Evolutionary conservation across 306 rosid genomes (phyloP).

Genomic region (Vigna nakashimae): DNA sequence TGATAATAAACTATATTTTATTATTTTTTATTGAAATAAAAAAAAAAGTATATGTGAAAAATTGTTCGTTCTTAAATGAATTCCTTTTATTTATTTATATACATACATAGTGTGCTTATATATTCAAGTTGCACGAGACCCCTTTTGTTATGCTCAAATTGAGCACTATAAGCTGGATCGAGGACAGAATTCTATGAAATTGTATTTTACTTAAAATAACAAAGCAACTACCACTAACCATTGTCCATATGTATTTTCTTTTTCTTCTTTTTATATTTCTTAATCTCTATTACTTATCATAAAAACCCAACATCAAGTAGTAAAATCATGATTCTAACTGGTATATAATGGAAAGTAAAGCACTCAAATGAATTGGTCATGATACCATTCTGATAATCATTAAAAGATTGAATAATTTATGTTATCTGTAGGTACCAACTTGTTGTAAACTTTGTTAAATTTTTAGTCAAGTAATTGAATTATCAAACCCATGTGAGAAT

Average conservation of each 20-base stretch:
- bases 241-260: slow-evolving; percentile 17
- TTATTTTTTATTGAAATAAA: too few relatives aligned
- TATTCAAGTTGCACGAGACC: background rate
- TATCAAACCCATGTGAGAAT: slow-evolving; percentile 42
- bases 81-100: too few relatives aligned
- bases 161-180: slow-evolving; percentile 27
- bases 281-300: slow-evolving; percentile 36
- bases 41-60: too few relatives aligned
- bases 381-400: slow-evolving; percentile 49
- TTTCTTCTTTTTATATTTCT: slow-evolving; percentile 26
- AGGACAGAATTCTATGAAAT: slow-evolving; percentile 36
- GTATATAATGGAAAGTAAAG: slow-evolving; percentile 45
- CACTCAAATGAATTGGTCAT: slow-evolving; percentile 49
- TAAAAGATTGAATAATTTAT: slow-evolving; percentile 38
- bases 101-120: too few relatives aligned
- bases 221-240: slow-evolving; percentile 38
- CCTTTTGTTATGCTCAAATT: slow-evolving; percentile 33
- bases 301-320: slow-evolving; percentile 32
- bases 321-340: slow-evolving; percentile 34
- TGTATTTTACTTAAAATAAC: slow-evolving; percentile 9
- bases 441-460: slow-evolving; percentile 37
- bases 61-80: too few relatives aligned
- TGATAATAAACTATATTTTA: too few relatives aligned
- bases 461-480: slow-evolving; percentile 25
- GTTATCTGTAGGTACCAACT: slow-evolving; percentile 51